These are phyloP conservation scores for Starmerella apicola DNA, from an alignment of 805 yeast species.

Conservation along the genomic window DNA sequence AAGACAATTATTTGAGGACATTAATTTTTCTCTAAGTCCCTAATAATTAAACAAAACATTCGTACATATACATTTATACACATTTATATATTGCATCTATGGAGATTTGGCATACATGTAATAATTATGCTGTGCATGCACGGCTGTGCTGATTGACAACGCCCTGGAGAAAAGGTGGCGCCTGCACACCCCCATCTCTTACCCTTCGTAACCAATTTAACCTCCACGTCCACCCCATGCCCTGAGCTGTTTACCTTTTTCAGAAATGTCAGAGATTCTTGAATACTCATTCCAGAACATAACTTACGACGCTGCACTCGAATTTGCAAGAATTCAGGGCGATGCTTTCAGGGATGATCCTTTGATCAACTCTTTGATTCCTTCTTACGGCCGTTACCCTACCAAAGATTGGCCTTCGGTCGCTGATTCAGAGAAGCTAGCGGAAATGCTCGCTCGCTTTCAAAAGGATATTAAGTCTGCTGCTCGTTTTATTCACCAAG, in stretches of 20 bases:
- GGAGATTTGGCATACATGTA: neutral
- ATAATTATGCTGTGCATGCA: too few species aligned
- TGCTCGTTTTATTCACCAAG: slow-evolving; percentile 2
- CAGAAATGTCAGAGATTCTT: neutral
- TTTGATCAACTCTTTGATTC: neutral
- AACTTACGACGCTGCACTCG: neutral
- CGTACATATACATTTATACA: too few species aligned
- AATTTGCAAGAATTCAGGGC: slow-evolving; percentile 5
- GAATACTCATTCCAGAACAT: slow-evolving; percentile 2
- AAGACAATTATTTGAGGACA: too few species aligned
- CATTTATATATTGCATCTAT: neutral
- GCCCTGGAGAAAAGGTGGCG: too few species aligned
- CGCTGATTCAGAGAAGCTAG: slow-evolving; percentile 6
- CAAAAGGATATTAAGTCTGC: neutral
- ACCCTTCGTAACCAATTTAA: too few species aligned
- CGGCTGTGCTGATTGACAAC: too few species aligned
- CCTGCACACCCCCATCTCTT: too few species aligned
- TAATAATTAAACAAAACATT: too few species aligned
- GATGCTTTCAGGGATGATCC: slow-evolving; percentile 11
- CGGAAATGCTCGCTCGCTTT: slow-evolving; percentile 1
- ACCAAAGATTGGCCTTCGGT: slow-evolving; percentile 2
- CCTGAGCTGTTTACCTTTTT: neutral
- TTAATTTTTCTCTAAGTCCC: too few species aligned
- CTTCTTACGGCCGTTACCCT: neutral
- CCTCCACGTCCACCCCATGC: too few species aligned